These are phyloP conservation scores for Trichosporon inkin DNA, from an alignment of 1,284 basidiomycete genomes.

Conservation along the genomic window DNA sequence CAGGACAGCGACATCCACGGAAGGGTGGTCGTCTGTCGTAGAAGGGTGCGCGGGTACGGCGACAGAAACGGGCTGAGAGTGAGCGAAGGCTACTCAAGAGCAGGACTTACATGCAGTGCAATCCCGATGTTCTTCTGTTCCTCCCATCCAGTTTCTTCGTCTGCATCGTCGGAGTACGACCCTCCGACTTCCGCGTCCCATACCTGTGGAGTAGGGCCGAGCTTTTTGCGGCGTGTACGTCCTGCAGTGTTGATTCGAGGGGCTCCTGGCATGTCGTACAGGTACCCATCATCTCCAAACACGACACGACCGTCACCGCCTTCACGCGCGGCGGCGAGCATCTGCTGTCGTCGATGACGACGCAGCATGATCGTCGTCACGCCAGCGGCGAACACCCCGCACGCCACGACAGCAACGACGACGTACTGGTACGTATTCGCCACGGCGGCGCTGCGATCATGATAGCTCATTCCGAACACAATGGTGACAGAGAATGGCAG, in stretches of 20 bases:
- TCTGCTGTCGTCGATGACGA: slow-evolving; percentile 14
- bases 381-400: slow-evolving; percentile 25
- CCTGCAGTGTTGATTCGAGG: background rate
- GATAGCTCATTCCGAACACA: background rate
- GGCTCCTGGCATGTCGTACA: slow-evolving; percentile 9
- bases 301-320: slow-evolving; percentile 12
- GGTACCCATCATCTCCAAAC: slow-evolving; percentile 8
- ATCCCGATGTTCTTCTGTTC: slow-evolving; percentile 4
- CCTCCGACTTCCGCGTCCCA: slow-evolving; percentile 18
- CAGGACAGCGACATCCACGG: slow-evolving; percentile 19
- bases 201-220: slow-evolving; percentile 15
- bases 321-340: slow-evolving; percentile 6
- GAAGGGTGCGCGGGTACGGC: slow-evolving; percentile 8
- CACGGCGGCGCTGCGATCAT: slow-evolving; percentile 5
- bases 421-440: slow-evolving; percentile 28
- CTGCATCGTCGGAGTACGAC: background rate
- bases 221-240: background rate
- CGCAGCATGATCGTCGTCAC: slow-evolving; percentile 27
- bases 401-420: slow-evolving; percentile 32
- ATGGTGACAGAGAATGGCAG: background rate
- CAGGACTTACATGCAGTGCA: background rate
- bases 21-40: background rate
- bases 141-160: slow-evolving; percentile 1
- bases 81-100: too few relatives aligned
- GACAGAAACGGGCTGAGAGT: slow-evolving; percentile 10